Percentiles rank a stretch among this genome's conserved stretches.
Evolutionary conservation across 1,284 basidiomycete species (phyloP).

Genomic region (Moniliophthora roreri): DNA sequence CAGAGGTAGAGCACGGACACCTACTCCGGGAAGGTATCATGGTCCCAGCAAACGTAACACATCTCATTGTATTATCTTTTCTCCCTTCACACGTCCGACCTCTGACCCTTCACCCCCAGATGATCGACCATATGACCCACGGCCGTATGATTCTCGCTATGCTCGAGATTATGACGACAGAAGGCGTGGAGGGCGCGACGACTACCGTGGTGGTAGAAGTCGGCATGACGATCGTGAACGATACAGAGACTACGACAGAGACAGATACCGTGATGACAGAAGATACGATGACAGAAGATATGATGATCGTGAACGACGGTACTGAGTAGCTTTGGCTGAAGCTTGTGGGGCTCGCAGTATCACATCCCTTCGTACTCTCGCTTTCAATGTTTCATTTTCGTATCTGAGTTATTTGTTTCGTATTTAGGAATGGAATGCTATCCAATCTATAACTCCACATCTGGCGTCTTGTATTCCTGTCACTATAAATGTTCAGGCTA

Average conservation of each 20-base stretch:
- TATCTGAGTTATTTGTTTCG: too few species aligned
- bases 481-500: too few species aligned
- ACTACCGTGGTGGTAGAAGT: constrained; percentile 38
- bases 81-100: constrained; percentile 5
- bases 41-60: constrained; percentile 78
- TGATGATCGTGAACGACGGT: constrained; percentile 12
- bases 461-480: too few species aligned
- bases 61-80: constrained; percentile 46
- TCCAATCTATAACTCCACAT: too few species aligned
- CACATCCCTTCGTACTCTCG: too few species aligned
- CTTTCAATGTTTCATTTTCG: too few species aligned
- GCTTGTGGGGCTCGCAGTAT: too few species aligned
- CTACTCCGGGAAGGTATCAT: constrained; percentile 93
- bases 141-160: constrained; percentile 80
- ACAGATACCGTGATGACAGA: constrained; percentile 21
- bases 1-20: constrained; percentile 90
- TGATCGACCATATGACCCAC: constrained; percentile 78
- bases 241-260: constrained; percentile 22
- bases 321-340: neutral
- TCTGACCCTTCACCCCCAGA: constrained; percentile 33
- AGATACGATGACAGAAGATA: constrained; percentile 24
- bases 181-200: constrained; percentile 30
- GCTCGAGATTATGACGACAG: constrained; percentile 62
- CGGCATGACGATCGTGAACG: constrained; percentile 48
- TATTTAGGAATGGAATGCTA: too few species aligned